Evolutionary conservation across 2,329 filamentous ascomycete genomes (phyloP).

Genomic region (Hypoxylon sp.): DNA sequence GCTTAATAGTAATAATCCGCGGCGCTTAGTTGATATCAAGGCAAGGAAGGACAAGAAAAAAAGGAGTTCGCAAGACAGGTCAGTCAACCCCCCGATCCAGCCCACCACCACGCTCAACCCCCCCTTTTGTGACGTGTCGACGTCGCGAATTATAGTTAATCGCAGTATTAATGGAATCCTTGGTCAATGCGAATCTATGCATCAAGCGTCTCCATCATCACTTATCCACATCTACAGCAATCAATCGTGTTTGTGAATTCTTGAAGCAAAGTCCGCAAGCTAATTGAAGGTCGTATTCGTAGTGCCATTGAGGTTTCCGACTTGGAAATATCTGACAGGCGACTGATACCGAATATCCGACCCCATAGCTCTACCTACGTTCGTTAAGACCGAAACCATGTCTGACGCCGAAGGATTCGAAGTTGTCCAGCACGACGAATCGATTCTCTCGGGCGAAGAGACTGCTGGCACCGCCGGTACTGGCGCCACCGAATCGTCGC

Average conservation of each 20-base stretch:
- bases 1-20: conserved; percentile 24
- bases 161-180: conserved; percentile 39
- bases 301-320: conserved; percentile 33
- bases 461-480: conserved; percentile 52
- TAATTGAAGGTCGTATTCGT: conserved; percentile 37
- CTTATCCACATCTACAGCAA: conserved; percentile 22
- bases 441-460: conserved; percentile 55
- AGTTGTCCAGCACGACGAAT: conserved; percentile 61
- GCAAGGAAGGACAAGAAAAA: conserved; percentile 22
- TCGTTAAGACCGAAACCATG: conserved; percentile 55
- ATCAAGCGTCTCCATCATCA: conserved; percentile 32
- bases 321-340: conserved; percentile 32
- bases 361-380: conserved; percentile 17
- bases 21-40: conserved; percentile 38
- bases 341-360: conserved; percentile 27
- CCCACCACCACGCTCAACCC: conserved; percentile 46
- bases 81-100: conserved; percentile 48
- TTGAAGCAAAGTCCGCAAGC: conserved; percentile 25
- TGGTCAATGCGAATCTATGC: conserved; percentile 46
- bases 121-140: conserved; percentile 54
- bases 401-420: conserved; percentile 65
- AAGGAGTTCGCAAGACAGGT: conserved; percentile 49
- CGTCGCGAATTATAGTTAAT: conserved; percentile 47
- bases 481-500: conserved; percentile 48
- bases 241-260: conserved; percentile 29